Evolutionary conservation across 2,329 filamentous ascomycete genomes (phyloP).

Genomic region (Nothophaeocryptopus gaeumannii): DNA sequence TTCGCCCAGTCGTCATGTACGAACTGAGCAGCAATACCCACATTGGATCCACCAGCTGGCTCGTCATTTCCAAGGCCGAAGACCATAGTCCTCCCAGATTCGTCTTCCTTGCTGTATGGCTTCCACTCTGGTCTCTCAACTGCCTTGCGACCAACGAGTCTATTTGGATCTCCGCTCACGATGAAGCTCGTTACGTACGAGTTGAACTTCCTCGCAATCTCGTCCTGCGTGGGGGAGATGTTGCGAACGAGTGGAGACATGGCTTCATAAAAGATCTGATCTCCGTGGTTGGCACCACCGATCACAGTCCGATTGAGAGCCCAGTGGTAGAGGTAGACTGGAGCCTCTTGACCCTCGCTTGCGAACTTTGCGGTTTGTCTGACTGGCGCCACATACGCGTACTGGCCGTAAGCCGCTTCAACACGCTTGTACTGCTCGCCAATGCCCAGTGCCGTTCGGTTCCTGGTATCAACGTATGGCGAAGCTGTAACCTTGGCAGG

Average conservation of each 20-base stretch:
- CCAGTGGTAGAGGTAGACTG: slow-evolving; percentile 60
- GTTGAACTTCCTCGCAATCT: slow-evolving; percentile 33
- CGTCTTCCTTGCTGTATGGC: slow-evolving; percentile 16
- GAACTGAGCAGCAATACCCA: slow-evolving; percentile 47
- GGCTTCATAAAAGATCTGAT: slow-evolving; percentile 37
- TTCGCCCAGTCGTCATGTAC: slow-evolving; percentile 45
- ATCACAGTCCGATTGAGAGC: slow-evolving; percentile 47
- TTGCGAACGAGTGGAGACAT: slow-evolving; percentile 27
- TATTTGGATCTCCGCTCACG: slow-evolving; percentile 34
- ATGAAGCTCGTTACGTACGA: slow-evolving; percentile 36
- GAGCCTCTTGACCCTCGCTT: slow-evolving; percentile 27
- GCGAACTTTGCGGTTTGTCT: slow-evolving; percentile 56
- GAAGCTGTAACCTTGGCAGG: slow-evolving; percentile 44
- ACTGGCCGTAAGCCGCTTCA: slow-evolving; percentile 62
- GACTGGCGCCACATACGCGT: slow-evolving; percentile 63
- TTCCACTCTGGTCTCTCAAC: slow-evolving; percentile 28
- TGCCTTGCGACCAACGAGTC: slow-evolving; percentile 21
- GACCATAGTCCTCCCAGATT: slow-evolving; percentile 40
- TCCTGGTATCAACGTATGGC: slow-evolving; percentile 41
- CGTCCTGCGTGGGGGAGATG: slow-evolving; percentile 29
- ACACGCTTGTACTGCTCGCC: slow-evolving; percentile 58
- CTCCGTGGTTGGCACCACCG: slow-evolving; percentile 36
- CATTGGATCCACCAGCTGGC: slow-evolving; percentile 36
- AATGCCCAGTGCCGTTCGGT: slow-evolving; percentile 34
- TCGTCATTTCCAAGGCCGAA: slow-evolving; percentile 63